phyloP scores from a whole-genome alignment of 257 asterid species.

The Nicotiana paniculata region DNA sequence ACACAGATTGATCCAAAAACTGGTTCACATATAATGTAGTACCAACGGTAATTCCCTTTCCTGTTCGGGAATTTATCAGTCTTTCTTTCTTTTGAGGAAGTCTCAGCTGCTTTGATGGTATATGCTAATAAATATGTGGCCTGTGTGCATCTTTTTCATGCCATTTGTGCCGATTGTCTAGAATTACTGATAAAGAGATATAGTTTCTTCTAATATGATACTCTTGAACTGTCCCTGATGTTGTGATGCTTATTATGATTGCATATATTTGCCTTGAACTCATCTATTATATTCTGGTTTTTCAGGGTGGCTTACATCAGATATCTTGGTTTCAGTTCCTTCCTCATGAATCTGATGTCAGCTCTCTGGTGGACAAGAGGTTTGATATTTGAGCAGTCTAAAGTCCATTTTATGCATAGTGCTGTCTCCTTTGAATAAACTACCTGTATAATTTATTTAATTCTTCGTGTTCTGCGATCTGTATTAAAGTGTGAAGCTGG shows the following conservation, averaged over 20 bases:
- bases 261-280: background rate
- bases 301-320: slow-evolving; percentile 92
- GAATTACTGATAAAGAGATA: background rate
- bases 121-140: background rate
- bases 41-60: background rate
- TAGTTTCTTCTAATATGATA: background rate
- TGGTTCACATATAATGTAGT: background rate
- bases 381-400: slow-evolving; percentile 21
- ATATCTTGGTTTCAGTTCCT: slow-evolving; percentile 99
- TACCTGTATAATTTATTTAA: background rate
- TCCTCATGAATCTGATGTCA: slow-evolving; percentile 67
- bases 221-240: background rate
- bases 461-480: slow-evolving; percentile 6
- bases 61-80: background rate
- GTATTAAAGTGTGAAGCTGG: slow-evolving; percentile 50
- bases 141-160: background rate
- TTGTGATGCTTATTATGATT: slow-evolving; percentile 2
- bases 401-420: background rate
- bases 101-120: background rate
- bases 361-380: slow-evolving; percentile 69
- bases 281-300: background rate
- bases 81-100: background rate
- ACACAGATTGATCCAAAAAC: background rate
- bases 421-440: background rate
- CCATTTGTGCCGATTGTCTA: background rate